Percentiles rank a stretch among this genome's conserved stretches.
phyloP scores from a whole-genome alignment of 2,329 filamentous ascomycete genomes.

The Epichloe typhina region DNA sequence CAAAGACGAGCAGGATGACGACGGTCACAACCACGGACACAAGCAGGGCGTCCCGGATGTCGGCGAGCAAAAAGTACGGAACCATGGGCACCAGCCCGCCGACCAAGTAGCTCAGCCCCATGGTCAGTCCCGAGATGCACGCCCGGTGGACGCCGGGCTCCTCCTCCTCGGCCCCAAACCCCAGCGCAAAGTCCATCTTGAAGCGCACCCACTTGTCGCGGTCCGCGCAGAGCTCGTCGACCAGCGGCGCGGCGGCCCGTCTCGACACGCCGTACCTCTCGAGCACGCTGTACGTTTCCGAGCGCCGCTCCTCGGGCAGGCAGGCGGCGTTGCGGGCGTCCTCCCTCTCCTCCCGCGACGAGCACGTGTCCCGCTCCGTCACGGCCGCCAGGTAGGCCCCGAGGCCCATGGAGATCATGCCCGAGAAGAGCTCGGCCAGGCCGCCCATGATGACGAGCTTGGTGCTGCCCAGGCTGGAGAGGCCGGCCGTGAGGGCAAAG shows the following conservation, averaged over 20 bases:
- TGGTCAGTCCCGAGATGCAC: conserved; percentile 47
- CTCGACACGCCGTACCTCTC: conserved; percentile 35
- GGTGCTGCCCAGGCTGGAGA: conserved; percentile 52
- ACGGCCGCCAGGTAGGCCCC: conserved; percentile 58
- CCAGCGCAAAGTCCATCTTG: conserved; percentile 46
- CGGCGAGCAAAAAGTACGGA: conserved; percentile 49
- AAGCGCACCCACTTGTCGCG: conserved; percentile 39
- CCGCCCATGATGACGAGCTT: conserved; percentile 58
- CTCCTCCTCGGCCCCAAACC: conserved; percentile 17
- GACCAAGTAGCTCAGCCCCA: conserved; percentile 55
- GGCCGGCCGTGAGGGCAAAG: conserved; percentile 63
- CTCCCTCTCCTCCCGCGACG: conserved; percentile 34
- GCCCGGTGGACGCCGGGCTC: conserved; percentile 30
- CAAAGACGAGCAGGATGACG: conserved; percentile 47
- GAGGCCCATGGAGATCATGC: conserved; percentile 66
- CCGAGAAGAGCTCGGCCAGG: conserved; percentile 61
- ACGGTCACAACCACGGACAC: conserved; percentile 49
- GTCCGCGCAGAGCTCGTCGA: conserved; percentile 34
- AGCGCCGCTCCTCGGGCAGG: conserved; percentile 30
- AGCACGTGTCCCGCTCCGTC: conserved; percentile 39
- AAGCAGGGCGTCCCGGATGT: conserved; percentile 36
- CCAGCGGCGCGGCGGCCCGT: conserved; percentile 29
- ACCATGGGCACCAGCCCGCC: conserved; percentile 59
- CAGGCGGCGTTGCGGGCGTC: conserved; percentile 26
- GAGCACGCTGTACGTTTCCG: conserved; percentile 36